Base-by-base conservation (phyloP, 495 filamentous ascomycete species). In the Aspergillus leporis region DNA sequence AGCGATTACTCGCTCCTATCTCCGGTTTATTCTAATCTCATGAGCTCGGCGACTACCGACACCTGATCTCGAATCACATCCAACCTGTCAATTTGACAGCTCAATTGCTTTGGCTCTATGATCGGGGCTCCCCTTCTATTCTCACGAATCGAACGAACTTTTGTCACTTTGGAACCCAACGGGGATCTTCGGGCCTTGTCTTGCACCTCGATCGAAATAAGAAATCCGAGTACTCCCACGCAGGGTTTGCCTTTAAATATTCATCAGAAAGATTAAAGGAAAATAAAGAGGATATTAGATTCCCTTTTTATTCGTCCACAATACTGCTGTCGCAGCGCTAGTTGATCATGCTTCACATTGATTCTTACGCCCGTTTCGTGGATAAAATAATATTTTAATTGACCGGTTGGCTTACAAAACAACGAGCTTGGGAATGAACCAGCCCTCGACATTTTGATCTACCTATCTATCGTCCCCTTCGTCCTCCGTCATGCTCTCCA, bases 401-500 rank as follows among this genome's bases (percentile, higher is more conserved):
- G 56, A 59, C 56, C 45, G 36, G 41, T 56, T 18, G 47, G 50
- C 54, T 53, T 46, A 31, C 40, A 34, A 43, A 25, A 19, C 25
- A 43, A 23, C 32, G 53, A 49, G 56, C 43, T 56, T 41, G 23
- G 32, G 28, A 40, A 25, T 23, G 18, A 13, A 16, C 3, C 45
- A 22, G 55, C 36, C 3, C 38, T 49, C 48, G 48, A 12, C 49
- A 38, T 19, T 48, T 46, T 38, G 45, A 38, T 59, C 54, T 36
- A 51, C 32, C 48, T 25, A 32, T 34, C 3, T 23, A 47, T 47
- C 18, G 6, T 47, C 43, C 18, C 19, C 43, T 58, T 38, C 9
- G 16, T 62, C 13, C 18, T 54, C 53, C 55, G 56, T 38, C 50
- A 76, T 76, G 72, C 62, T 77, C 54, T 71, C 74, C 61, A 69